Conservation (phyloP, 2,329 filamentous ascomycete species). For the Monosporascus cannonballus region DNA sequence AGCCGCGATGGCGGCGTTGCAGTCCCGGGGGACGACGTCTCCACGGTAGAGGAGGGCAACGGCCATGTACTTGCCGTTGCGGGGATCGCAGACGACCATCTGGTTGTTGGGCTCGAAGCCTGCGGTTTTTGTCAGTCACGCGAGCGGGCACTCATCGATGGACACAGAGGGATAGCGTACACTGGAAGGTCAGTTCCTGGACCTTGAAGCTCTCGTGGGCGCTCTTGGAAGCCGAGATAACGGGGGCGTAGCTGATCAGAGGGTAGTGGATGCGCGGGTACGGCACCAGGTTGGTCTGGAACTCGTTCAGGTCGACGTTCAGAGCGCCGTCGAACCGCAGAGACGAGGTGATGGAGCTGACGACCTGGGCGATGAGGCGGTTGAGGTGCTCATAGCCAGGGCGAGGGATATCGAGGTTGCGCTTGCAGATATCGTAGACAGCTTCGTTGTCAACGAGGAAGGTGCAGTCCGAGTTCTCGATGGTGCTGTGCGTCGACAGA, state of each 20-base stretch:
- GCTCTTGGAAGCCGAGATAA: slow-evolving; percentile 68
- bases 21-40: slow-evolving; percentile 65
- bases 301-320: slow-evolving; percentile 71
- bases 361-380: slow-evolving; percentile 66
- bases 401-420: slow-evolving; percentile 63
- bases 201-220: slow-evolving; percentile 86
- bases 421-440: slow-evolving; percentile 69
- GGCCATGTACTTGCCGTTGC: slow-evolving; percentile 73
- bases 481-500: slow-evolving; percentile 67
- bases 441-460: slow-evolving; percentile 72
- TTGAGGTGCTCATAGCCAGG: slow-evolving; percentile 68
- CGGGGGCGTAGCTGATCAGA: slow-evolving; percentile 65
- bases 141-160: not conserved
- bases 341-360: slow-evolving; percentile 68
- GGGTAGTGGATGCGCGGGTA: slow-evolving; percentile 72
- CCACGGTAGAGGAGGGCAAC: slow-evolving; percentile 67
- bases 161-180: slow-evolving; percentile 36
- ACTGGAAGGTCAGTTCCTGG: slow-evolving; percentile 68
- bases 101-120: slow-evolving; percentile 75
- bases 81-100: slow-evolving; percentile 70
- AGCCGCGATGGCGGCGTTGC: slow-evolving; percentile 58
- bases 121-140: slow-evolving; percentile 24
- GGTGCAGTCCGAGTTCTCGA: slow-evolving; percentile 74
- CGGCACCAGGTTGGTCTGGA: slow-evolving; percentile 71
- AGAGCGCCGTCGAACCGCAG: slow-evolving; percentile 67